Evolutionary conservation across 148 eudicot species (phyloP), one percentile per base, ranked within the genome.

Genomic region (Chenopodium formosanum): DNA sequence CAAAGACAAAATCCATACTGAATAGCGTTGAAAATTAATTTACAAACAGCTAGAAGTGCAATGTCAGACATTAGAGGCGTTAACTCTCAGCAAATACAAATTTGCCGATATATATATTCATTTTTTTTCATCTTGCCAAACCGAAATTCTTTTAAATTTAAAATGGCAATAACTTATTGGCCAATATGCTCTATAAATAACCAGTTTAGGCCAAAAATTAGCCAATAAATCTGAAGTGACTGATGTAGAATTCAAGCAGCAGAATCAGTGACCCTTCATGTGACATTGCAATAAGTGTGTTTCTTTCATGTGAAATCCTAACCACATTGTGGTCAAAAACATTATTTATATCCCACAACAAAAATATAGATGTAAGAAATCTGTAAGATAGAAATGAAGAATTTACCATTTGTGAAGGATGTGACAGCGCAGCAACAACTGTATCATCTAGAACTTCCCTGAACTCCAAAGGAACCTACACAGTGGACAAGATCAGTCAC

Each of bases 401-500:
- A 56, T 93, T 88, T 84, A 92, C 99, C 88, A 96, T 89, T 71
- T 93, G 88, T 75, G 92, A 89, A 80, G 91, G 84, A 90, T 94
- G 91, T 79, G 98, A 92, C 22, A 94, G 85, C 52, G 98, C 97
- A 60, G 93, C 97, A 86, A 94, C 93, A 88, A 91, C 86, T 16
- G 98, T 94, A 89, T 92, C 88, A 79, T 96, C 99, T 71, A 96
- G 95, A 82, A 94, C 91, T 84, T 94, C 93, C 89, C 90, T 92
- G 82, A 96, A 92, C 87, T 96, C 99, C 82, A 78, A 83, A 22
- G 99, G 98, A 88, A 92, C 99, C 98, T 96, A 83, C 77, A 85
- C 71, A 83, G 76, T n/a, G 75, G 76, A 79, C 27, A 71, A 84
- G 78, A 76, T 9, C 17, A 80, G 74, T 37, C 79, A 79, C 50